Base-by-base conservation (phyloP, 2,329 filamentous ascomycete genomes). In the Sporothrix euskadiensis region DNA sequence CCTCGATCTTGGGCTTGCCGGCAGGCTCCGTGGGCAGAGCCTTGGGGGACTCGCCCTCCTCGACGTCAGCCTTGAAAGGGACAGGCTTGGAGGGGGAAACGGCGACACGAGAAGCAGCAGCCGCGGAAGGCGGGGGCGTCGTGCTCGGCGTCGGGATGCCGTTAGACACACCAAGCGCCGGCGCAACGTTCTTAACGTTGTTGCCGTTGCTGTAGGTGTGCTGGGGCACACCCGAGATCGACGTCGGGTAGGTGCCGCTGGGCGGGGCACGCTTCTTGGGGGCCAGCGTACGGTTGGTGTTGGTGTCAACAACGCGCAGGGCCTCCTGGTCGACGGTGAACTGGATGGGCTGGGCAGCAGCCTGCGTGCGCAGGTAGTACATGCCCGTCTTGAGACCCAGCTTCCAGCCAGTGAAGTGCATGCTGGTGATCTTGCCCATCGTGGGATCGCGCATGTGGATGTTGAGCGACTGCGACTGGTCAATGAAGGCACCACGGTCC, bases 331-430 rank as follows among this genome's bases (percentile, higher is more conserved):
- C 96, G 80, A 99, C 96, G 4, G 96, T 99, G 86, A 99, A 99
- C 84, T 99, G 96, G 78, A 99, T 99, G 71, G 96, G 96, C 65
- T 94, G 94, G 22, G 94, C 94, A 49, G 96, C 96, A 76, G 96
- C 96, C 90, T 97, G 96, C 66, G 96, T 99, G 79, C 96, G 94
- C 78, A 99, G 91, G 85, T 99, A 99, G 90, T 99, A 99, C 96
- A 99, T 98, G 86, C 96, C 96, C 49, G 96, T 99, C 92, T 99
- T 99, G 78, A 99, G 89, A 80, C 96, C 96, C 77, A 98, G 91
- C 88, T 98, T 99, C 96, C 96, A 99, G 79, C 96, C 96, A 68
- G 96, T 89, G 81, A 99, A 99, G 86, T 99, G 96, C 96, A 99
- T 99, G 83, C 92, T 96, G 74, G 96, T 99, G 83, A 99, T 97